These are phyloP conservation scores for Penicillium frequentans DNA, from an alignment of 2,329 filamentous ascomycete species.

Conservation along the genomic window DNA sequence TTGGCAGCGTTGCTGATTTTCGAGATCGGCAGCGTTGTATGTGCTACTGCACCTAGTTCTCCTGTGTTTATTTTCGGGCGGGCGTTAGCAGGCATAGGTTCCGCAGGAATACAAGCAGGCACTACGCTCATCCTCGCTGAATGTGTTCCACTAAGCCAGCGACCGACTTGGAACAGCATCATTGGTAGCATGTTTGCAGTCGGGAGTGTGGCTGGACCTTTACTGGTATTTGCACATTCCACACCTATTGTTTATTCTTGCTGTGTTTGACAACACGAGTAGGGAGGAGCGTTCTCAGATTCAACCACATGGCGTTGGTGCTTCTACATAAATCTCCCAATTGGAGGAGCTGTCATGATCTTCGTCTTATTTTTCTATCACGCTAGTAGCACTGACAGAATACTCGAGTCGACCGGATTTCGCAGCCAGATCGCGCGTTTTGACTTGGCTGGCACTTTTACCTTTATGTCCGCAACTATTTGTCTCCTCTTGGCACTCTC, in stretches of 20 bases:
- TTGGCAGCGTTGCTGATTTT: constrained; percentile 1
- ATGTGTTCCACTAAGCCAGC: constrained; percentile 1
- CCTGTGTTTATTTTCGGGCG: background rate
- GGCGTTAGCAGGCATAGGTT: background rate
- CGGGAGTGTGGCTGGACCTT: constrained; percentile 4
- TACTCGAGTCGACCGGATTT: background rate
- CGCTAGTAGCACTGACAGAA: background rate
- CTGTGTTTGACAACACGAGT: background rate
- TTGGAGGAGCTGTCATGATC: constrained; percentile 1
- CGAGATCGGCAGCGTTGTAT: constrained; percentile 1
- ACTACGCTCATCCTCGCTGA: background rate
- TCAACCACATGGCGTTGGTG: constrained; percentile 5
- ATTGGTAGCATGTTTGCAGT: constrained; percentile 4
- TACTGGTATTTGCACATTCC: constrained; percentile 1
- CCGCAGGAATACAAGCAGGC: background rate
- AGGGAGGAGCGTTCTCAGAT: constrained; percentile 5
- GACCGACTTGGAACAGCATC: constrained; percentile 4
- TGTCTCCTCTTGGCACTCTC: constrained; percentile 4
- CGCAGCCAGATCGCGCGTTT: constrained; percentile 1
- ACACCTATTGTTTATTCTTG: no score
- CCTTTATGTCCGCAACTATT: constrained; percentile 1
- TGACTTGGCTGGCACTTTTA: background rate
- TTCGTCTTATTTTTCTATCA: constrained; percentile 3
- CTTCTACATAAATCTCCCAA: constrained; percentile 5
- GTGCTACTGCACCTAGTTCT: background rate